phyloP scores from a whole-genome alignment of 1,139 yeast genomes.

The Kurtzmaniella natalensis region DNA sequence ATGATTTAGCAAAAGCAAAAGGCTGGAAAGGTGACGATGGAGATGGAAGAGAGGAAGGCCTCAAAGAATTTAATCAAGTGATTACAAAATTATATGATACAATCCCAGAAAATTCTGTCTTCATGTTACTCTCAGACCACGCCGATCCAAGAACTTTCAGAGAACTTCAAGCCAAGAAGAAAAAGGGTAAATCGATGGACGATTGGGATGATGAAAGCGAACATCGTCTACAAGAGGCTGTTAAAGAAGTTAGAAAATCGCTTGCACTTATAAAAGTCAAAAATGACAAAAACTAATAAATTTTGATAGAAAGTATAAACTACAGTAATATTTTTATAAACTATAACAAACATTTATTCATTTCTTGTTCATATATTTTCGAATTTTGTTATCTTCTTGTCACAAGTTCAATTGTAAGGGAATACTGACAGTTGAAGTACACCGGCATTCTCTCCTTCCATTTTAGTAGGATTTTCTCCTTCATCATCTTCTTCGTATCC shows the following conservation, averaged over 20 bases:
- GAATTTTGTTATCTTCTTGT: no score
- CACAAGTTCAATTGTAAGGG: no score
- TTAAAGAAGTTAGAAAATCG: constrained; percentile 51
- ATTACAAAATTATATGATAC: constrained; percentile 45
- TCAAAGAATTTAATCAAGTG: constrained; percentile 35
- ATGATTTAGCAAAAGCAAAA: constrained; percentile 51
- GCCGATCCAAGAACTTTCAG: constrained; percentile 57
- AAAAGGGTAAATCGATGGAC: constrained; percentile 33
- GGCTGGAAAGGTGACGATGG: constrained; percentile 16
- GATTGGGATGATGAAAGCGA: constrained; percentile 52
- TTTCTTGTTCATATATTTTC: no score
- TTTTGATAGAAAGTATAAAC: no score
- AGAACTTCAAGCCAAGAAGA: constrained; percentile 34
- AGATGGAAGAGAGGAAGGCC: not conserved
- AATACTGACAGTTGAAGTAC: no score
- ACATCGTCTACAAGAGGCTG: constrained; percentile 33
- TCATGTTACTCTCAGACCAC: constrained; percentile 59
- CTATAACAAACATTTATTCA: no score
- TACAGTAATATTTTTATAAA: no score
- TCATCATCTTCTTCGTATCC: constrained; percentile 3
- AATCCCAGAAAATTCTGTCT: constrained; percentile 55
- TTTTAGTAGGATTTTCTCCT: not conserved
- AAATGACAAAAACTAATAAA: no score
- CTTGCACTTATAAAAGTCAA: constrained; percentile 50
- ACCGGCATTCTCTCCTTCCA: no score